Evolutionary conservation across 148 eudicot species (phyloP).

Genomic region (Heliosperma pusillum): DNA sequence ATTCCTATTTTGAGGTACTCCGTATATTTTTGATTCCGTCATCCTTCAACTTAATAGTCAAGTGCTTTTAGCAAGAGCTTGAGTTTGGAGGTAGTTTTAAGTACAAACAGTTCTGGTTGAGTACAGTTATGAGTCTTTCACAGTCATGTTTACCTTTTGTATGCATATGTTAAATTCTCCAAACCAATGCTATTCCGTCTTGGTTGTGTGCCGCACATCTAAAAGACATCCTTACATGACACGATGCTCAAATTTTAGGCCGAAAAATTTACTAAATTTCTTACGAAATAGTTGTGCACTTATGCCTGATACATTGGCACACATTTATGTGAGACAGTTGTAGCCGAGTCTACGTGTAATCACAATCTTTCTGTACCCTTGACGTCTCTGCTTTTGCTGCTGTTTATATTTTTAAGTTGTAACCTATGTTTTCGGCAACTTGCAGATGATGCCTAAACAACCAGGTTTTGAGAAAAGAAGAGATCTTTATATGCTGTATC

Average conservation of each 20-base stretch:
- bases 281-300: background rate
- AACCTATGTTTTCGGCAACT: background rate
- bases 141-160: background rate
- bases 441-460: conserved; percentile 92
- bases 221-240: background rate
- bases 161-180: background rate
- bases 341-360: background rate
- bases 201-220: background rate
- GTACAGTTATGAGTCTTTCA: background rate
- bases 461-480: conserved; percentile 84
- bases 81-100: background rate
- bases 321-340: background rate
- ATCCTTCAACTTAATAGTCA: background rate
- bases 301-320: background rate
- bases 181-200: background rate
- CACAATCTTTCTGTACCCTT: background rate
- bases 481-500: conserved; percentile 84
- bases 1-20: conserved; percentile 84
- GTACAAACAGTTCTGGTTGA: too few relatives aligned
- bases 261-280: too few relatives aligned
- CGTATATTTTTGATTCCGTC: background rate
- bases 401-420: background rate
- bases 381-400: too few relatives aligned
- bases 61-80: background rate
- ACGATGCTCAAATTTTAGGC: background rate